These are phyloP conservation scores for Seminavis robusta DNA, from an alignment of 108 stramenopile genomes.

Conservation along the genomic window DNA sequence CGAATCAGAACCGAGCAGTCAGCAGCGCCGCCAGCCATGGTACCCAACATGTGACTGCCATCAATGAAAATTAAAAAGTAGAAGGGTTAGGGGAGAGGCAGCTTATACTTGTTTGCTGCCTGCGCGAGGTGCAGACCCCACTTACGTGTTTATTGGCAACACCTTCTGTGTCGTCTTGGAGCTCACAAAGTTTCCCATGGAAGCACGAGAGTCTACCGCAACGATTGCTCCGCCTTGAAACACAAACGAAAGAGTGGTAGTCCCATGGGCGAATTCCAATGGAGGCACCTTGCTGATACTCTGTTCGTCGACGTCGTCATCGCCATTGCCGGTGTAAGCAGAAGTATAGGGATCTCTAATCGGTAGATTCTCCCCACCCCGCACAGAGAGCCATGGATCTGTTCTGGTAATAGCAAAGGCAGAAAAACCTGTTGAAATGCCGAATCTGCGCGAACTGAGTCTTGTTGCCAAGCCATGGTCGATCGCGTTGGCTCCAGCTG, in stretches of 20 bases:
- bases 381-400: no score
- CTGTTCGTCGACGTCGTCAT: no score
- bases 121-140: no score
- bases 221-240: constrained; percentile 82
- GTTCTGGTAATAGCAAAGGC: no score
- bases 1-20: constrained; percentile 87
- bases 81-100: neutral
- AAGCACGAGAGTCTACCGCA: constrained; percentile 85
- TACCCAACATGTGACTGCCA: constrained; percentile 76
- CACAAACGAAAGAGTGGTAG: constrained; percentile 83
- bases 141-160: constrained; percentile 71
- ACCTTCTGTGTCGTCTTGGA: constrained; percentile 85
- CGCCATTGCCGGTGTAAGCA: no score
- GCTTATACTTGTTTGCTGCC: neutral
- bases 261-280: constrained; percentile 82
- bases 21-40: constrained; percentile 91
- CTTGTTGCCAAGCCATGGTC: no score
- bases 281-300: no score
- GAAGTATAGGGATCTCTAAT: no score
- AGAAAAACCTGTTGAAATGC: no score
- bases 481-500: no score
- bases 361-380: no score
- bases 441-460: no score
- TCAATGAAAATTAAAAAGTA: neutral
- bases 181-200: constrained; percentile 87